A percentile compares a stretch with the other conserved stretches of the same genome.
These are phyloP conservation scores for Penicillium fimorum DNA, from an alignment of 495 filamentous ascomycete species.

Conservation along the genomic window DNA sequence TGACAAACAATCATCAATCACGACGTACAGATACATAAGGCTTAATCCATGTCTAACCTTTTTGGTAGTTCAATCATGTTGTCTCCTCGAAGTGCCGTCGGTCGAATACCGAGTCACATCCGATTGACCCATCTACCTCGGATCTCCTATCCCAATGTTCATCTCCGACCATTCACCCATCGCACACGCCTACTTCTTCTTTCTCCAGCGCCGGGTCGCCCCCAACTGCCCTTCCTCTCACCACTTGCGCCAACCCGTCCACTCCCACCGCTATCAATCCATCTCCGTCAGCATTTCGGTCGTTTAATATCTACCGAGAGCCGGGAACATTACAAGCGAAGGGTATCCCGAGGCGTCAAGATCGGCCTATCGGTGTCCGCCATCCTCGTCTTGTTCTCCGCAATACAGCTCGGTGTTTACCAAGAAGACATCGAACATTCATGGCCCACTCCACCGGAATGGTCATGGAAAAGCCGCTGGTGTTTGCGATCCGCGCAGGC, in stretches of 20 bases:
- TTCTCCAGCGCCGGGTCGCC: slow-evolving; percentile 53
- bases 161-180: slow-evolving; percentile 47
- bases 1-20: slow-evolving; percentile 9
- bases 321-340: slow-evolving; percentile 63
- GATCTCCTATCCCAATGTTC: slow-evolving; percentile 10
- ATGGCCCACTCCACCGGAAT: slow-evolving; percentile 74
- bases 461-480: slow-evolving; percentile 62
- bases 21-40: background rate
- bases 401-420: slow-evolving; percentile 57
- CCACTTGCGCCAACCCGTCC: slow-evolving; percentile 41
- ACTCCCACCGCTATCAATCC: slow-evolving; percentile 39
- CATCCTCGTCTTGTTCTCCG: slow-evolving; percentile 49
- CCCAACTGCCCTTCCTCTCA: slow-evolving; percentile 76
- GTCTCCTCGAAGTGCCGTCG: slow-evolving; percentile 20
- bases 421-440: slow-evolving; percentile 69
- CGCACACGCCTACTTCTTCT: slow-evolving; percentile 49
- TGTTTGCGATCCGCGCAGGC: slow-evolving; percentile 57
- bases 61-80: slow-evolving; percentile 19
- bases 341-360: slow-evolving; percentile 60
- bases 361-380: slow-evolving; percentile 54
- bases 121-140: slow-evolving; percentile 16
- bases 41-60: background rate
- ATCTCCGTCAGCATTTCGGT: slow-evolving; percentile 54
- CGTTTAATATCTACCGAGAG: slow-evolving; percentile 76
- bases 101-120: slow-evolving; percentile 34